These are phyloP conservation scores for Brassica napus DNA, from an alignment of 345 rosid species.

Conservation along the genomic window Da-Ae NC_063447.1:56864501-56865000, in stretches of 20 bases:
- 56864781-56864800: neutral
- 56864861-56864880: neutral
- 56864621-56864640: neutral
- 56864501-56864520: slow-evolving; percentile 73
- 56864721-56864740: neutral
- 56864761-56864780: neutral
- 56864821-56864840: neutral
- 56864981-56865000: neutral
- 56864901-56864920: neutral
- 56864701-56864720: neutral
- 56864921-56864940: neutral
- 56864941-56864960: neutral
- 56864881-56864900: neutral
- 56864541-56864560: neutral
- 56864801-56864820: neutral
- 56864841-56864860: neutral
- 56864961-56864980: neutral
- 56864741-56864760: neutral
- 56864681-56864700: neutral
- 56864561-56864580: neutral
- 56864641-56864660: no score
- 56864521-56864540: neutral
- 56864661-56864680: neutral
- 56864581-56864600: neutral
- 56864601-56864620: neutral